Evolutionary conservation across 2,329 filamentous ascomycete species (phyloP), one percentile per base, ranked within the genome.

Genomic region (Aaosphaeria arxii): DNA sequence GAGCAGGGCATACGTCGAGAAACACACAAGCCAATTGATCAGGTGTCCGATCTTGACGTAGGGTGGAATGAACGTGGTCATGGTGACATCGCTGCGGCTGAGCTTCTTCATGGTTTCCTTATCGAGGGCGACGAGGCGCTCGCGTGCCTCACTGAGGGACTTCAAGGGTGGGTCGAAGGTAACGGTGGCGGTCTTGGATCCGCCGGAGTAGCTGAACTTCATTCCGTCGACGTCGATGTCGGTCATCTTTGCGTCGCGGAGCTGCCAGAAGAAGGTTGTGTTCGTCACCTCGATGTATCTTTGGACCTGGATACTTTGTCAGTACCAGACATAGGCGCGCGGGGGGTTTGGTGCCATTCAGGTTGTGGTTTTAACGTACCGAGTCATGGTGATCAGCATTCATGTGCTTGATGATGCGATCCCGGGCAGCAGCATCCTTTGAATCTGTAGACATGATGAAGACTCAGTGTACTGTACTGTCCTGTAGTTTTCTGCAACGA

Each of bases 371-470:
- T 36, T 9, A 7, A 39, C 64, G 24, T 66, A 77, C 83, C 49
- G 89, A 89, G 58, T 83, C 79, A 44, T 79, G 75, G 73, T 96
- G 92, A 70, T 92, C 87, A 40, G 76, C 75, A 74, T 96, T 96
- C 89, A 96, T 94, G 76, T 96, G 91, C 32, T 77, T 77, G 63
- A 92, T 81, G 68, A 90, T 85, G 49, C 85, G 82, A 49, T 76
- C 61, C 63, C 83, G 83, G 49, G 75, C 71, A 0, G 74, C 76
- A 36, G 71, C 72, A 46, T 79, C 76, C 54, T 74, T 64, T n/a
- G 66, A 54, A 31, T 64, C 62, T 47, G 60, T 45, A 38, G 61
- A 56, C 9, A 64, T 52, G 67, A 71, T 60, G 11, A 30, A 43
- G 17, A 3, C 17, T 3, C 17, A 24, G 17, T 24, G 17, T 24